Evolutionary conservation across 768 basidiomycete species (phyloP).

Genomic region (Fomitopsis pulvina): DNA sequence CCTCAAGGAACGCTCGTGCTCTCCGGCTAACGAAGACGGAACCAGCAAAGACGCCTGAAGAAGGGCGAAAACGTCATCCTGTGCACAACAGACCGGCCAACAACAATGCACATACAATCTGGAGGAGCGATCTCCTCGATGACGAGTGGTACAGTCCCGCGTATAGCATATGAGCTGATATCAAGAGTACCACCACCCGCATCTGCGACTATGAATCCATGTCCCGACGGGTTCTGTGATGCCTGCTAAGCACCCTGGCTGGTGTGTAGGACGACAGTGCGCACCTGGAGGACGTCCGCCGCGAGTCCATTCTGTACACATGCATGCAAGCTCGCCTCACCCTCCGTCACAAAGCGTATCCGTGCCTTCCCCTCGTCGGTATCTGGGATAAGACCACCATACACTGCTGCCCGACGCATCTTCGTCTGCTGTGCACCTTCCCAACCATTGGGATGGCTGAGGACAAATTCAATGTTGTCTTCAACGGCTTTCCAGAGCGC

Average conservation of each 20-base stretch:
- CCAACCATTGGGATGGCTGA: slow-evolving; percentile 82
- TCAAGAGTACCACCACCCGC: slow-evolving; percentile 80
- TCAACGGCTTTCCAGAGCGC: slow-evolving; percentile 68
- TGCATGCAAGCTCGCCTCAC: slow-evolving; percentile 78
- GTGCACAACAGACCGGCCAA: neutral
- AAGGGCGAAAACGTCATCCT: neutral
- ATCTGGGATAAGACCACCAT: slow-evolving; percentile 68
- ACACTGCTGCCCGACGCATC: slow-evolving; percentile 69
- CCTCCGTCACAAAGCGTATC: slow-evolving; percentile 78
- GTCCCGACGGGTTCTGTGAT: slow-evolving; percentile 60
- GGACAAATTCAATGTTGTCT: slow-evolving; percentile 61
- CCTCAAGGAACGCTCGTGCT: slow-evolving; percentile 66
- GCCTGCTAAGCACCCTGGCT: neutral
- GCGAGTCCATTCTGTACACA: slow-evolving; percentile 75
- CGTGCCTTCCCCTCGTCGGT: slow-evolving; percentile 65
- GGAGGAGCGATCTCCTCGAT: slow-evolving; percentile 83
- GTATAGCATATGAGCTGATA: slow-evolving; percentile 74
- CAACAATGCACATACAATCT: slow-evolving; percentile 43
- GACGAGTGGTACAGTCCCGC: slow-evolving; percentile 58
- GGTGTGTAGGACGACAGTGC: slow-evolving; percentile 11
- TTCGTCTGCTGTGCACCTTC: slow-evolving; percentile 72
- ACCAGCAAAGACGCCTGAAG: slow-evolving; percentile 70
- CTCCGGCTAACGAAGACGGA: slow-evolving; percentile 78
- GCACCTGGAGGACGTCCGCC: slow-evolving; percentile 67
- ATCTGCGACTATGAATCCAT: slow-evolving; percentile 76